Evolutionary conservation across 2,329 filamentous ascomycete species (phyloP).

Genomic region (Cladophialophora exuberans): DNA sequence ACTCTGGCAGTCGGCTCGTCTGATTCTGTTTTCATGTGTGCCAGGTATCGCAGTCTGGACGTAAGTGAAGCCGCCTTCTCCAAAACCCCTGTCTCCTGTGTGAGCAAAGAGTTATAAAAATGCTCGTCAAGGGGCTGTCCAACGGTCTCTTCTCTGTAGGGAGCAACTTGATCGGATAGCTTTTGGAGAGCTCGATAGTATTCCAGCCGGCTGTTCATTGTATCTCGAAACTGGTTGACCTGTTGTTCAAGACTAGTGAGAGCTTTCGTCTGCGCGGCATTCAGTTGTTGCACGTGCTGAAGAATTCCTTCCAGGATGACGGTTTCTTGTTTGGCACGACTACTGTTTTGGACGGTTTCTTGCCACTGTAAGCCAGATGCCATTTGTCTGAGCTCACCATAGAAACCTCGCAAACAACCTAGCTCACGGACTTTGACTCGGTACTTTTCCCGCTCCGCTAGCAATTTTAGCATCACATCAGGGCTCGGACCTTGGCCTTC

Average conservation of each 20-base stretch:
- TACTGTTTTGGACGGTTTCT: conserved; percentile 55
- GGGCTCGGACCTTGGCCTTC: conserved; percentile 72
- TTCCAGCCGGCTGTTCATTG: conserved; percentile 84
- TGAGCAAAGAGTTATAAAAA: conserved; percentile 47
- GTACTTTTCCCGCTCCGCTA: conserved; percentile 49
- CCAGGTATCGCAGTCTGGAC: conserved; percentile 75
- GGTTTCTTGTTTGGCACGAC: conserved; percentile 65
- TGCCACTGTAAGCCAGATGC: conserved; percentile 63
- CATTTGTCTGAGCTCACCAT: conserved; percentile 71
- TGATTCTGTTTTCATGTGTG: conserved; percentile 61
- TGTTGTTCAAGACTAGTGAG: conserved; percentile 62
- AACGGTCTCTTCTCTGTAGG: conserved; percentile 66
- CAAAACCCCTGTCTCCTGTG: conserved; percentile 56
- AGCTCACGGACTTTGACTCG: conserved; percentile 50
- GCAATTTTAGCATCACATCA: conserved; percentile 57
- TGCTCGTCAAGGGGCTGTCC: conserved; percentile 59
- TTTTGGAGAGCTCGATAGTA: conserved; percentile 89
- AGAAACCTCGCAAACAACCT: conserved; percentile 70
- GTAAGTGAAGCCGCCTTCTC: conserved; percentile 65
- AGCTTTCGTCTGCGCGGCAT: conserved; percentile 56
- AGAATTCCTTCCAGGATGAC: conserved; percentile 67
- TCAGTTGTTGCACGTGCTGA: conserved; percentile 58
- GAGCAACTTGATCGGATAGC: conserved; percentile 84
- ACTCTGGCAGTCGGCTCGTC: conserved; percentile 67
- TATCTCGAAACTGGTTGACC: conserved; percentile 71